A percentile compares a stretch with the other conserved stretches of the same genome.
These are phyloP conservation scores for Priceomyces carsonii DNA, from an alignment of 805 yeast species.

Conservation along the genomic window DNA sequence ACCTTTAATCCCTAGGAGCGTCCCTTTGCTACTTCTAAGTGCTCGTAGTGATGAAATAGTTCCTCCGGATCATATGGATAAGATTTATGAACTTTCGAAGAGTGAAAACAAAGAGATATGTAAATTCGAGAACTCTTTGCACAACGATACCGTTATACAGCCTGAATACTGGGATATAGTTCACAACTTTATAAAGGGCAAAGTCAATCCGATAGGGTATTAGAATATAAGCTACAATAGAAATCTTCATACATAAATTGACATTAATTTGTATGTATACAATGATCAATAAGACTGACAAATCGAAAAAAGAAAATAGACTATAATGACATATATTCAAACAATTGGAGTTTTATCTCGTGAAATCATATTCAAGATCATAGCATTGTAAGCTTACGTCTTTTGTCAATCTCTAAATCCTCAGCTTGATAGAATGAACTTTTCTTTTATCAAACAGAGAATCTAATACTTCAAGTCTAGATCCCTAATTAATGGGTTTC, in stretches of 20 bases:
- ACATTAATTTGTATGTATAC: slow-evolving; percentile 14
- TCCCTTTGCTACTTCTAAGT: slow-evolving; percentile 71
- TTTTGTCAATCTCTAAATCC: too few species aligned
- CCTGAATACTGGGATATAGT: slow-evolving; percentile 77
- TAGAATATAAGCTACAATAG: too few species aligned
- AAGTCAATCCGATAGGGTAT: slow-evolving; percentile 43
- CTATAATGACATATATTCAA: too few species aligned
- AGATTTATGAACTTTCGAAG: slow-evolving; percentile 53
- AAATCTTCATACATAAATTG: slow-evolving; percentile 9
- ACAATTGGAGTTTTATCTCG: too few species aligned
- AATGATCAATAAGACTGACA: slow-evolving; percentile 3
- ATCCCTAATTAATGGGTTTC: slow-evolving; percentile 2
- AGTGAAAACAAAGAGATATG: slow-evolving; percentile 52
- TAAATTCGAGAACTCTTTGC: slow-evolving; percentile 62
- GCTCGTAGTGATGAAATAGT: slow-evolving; percentile 86
- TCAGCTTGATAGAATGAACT: too few species aligned
- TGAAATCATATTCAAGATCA: too few species aligned
- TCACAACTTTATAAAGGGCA: slow-evolving; percentile 50
- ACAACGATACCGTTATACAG: slow-evolving; percentile 80
- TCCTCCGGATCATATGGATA: slow-evolving; percentile 81
- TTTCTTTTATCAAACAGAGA: background rate
- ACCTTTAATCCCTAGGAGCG: slow-evolving; percentile 44
- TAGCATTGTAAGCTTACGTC: too few species aligned
- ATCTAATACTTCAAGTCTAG: slow-evolving; percentile 2
- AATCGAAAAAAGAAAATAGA: slow-evolving; percentile 7